These are phyloP conservation scores for Trifolium repens DNA, from an alignment of 306 rosid species.

Conservation along the genomic window DNA sequence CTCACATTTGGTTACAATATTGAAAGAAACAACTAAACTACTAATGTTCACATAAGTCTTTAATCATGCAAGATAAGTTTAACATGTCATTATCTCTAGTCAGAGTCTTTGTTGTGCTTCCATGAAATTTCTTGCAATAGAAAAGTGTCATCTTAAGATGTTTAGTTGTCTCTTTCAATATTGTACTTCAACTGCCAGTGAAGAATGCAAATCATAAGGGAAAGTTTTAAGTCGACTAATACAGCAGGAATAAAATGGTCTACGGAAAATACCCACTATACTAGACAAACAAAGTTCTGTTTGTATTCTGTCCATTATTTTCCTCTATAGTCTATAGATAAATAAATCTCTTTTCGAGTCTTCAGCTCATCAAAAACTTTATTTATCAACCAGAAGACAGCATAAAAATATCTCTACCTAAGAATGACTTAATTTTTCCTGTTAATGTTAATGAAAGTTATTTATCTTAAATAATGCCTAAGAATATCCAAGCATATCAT, in stretches of 20 bases:
- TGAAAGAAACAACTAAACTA: no score
- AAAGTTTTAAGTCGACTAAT: no score
- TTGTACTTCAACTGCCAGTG: no score
- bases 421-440: conserved; percentile 1
- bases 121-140: no score
- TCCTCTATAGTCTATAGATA: background rate
- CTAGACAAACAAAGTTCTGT: background rate
- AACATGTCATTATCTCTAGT: no score
- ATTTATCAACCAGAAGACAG: background rate
- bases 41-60: no score
- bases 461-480: background rate
- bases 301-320: background rate
- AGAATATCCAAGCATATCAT: background rate
- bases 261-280: background rate
- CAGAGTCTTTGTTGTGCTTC: no score
- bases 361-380: conserved; percentile 3
- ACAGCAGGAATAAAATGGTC: background rate
- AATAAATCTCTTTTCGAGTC: background rate
- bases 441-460: background rate
- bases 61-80: no score
- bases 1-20: no score
- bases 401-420: background rate
- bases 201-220: no score
- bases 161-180: no score
- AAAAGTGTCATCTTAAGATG: no score